Conservation (phyloP, 805 yeast genomes). For the Alloascoidea hylecoeti region DNA sequence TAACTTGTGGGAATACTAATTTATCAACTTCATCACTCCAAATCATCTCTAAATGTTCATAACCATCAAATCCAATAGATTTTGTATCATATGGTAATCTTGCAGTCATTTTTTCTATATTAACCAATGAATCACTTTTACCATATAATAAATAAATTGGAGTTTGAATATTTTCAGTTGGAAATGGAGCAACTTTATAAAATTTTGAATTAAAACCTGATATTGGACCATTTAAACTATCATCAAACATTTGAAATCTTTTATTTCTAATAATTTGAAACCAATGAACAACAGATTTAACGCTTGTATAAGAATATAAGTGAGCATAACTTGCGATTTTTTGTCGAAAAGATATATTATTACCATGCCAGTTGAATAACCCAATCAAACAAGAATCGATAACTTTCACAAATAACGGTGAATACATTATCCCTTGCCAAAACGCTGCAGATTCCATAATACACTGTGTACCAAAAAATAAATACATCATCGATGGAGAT, state of each 20-base stretch:
- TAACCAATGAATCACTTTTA: slow-evolving; percentile 69
- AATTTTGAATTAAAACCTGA: slow-evolving; percentile 14
- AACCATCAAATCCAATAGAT: slow-evolving; percentile 43
- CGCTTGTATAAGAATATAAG: slow-evolving; percentile 82
- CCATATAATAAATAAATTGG: slow-evolving; percentile 80
- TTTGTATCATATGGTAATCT: slow-evolving; percentile 41
- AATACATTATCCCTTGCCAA: slow-evolving; percentile 70
- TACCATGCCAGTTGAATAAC: slow-evolving; percentile 70
- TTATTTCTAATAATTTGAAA: slow-evolving; percentile 73
- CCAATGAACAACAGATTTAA: slow-evolving; percentile 93
- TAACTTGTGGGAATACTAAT: slow-evolving; percentile 22
- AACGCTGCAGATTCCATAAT: slow-evolving; percentile 63
- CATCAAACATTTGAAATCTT: slow-evolving; percentile 84
- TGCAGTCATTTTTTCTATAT: slow-evolving; percentile 56
- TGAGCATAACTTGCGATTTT: slow-evolving; percentile 76
- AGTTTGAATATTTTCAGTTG: slow-evolving; percentile 48
- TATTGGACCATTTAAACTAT: slow-evolving; percentile 19
- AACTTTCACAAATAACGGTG: slow-evolving; percentile 55
- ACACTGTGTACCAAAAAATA: slow-evolving; percentile 61
- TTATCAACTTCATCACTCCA: slow-evolving; percentile 67
- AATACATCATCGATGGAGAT: slow-evolving; percentile 57
- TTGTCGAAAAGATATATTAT: slow-evolving; percentile 58
- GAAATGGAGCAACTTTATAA: slow-evolving; percentile 42
- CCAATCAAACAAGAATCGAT: slow-evolving; percentile 59
- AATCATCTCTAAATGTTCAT: slow-evolving; percentile 82